Conservation (phyloP, 2,329 filamentous ascomycete genomes). For the Penicillium sp. region DNA sequence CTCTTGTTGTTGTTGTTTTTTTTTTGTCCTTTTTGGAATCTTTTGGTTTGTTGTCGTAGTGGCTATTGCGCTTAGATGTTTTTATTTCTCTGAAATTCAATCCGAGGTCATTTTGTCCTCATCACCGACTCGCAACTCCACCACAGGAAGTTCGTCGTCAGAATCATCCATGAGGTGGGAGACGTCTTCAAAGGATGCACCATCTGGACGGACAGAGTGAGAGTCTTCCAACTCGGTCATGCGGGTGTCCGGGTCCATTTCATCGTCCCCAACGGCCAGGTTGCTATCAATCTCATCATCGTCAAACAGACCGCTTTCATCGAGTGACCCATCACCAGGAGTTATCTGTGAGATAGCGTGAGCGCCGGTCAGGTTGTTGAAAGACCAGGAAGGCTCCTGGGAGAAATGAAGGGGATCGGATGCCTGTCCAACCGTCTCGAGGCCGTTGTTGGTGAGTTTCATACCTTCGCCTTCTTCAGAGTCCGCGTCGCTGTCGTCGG, state of each 20-base stretch:
- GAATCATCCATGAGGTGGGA: constrained; percentile 32
- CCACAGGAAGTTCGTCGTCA: constrained; percentile 43
- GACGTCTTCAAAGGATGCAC: constrained; percentile 34
- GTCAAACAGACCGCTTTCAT: constrained; percentile 37
- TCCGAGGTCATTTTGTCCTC: constrained; percentile 32
- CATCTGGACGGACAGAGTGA: constrained; percentile 28
- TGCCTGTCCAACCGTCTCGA: constrained; percentile 18
- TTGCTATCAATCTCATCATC: constrained; percentile 39
- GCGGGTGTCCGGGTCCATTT: constrained; percentile 36
- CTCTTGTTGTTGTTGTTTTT: background rate
- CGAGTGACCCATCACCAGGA: constrained; percentile 24
- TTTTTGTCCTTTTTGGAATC: background rate
- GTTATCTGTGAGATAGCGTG: constrained; percentile 33
- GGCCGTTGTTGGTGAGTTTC: constrained; percentile 35
- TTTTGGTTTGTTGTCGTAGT: background rate
- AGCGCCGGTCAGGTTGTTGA: constrained; percentile 32
- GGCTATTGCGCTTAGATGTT: no score
- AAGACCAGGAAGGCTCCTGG: constrained; percentile 40
- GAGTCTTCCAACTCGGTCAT: constrained; percentile 32
- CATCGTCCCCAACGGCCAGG: constrained; percentile 39
- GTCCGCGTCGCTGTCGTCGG: constrained; percentile 21
- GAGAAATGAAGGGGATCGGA: constrained; percentile 27
- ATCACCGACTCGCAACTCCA: constrained; percentile 43
- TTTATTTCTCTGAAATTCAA: background rate
- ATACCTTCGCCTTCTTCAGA: constrained; percentile 30